Evolutionary conservation across 176 grass and related monocot genomes (phyloP).

Genomic region (Carex myosuroides): DNA sequence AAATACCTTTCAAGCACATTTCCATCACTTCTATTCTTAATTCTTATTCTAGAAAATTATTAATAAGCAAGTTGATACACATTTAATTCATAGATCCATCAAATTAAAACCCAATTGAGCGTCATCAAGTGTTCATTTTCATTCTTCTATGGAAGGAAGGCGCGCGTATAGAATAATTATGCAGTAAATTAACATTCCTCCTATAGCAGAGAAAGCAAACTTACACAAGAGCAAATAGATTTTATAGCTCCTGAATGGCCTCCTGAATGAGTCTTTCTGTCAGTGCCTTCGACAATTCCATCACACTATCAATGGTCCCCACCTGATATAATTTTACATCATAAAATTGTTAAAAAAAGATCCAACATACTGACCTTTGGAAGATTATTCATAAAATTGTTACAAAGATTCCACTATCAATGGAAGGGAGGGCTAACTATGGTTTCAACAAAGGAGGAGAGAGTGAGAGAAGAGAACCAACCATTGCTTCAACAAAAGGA

Average conservation of each 20-base stretch:
- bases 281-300: conserved; percentile 87
- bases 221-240: neutral
- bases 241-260: conserved; percentile 40
- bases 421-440: conserved; percentile 20
- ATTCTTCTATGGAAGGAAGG: neutral
- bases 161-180: neutral
- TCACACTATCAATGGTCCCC: conserved; percentile 83
- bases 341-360: neutral
- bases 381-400: no score
- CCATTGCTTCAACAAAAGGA: conserved; percentile 86
- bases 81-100: neutral
- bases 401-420: no score
- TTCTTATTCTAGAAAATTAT: no score
- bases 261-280: conserved; percentile 75
- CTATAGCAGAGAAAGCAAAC: neutral
- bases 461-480: conserved; percentile 27
- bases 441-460: conserved; percentile 6
- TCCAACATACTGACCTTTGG: neutral
- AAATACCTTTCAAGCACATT: no score
- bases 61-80: neutral
- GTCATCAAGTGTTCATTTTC: neutral
- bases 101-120: neutral
- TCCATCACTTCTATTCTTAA: no score
- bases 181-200: neutral
- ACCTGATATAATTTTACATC: conserved; percentile 31